Conservation (phyloP, 768 basidiomycete species). For the Rhodotorula diobovata region DNA sequence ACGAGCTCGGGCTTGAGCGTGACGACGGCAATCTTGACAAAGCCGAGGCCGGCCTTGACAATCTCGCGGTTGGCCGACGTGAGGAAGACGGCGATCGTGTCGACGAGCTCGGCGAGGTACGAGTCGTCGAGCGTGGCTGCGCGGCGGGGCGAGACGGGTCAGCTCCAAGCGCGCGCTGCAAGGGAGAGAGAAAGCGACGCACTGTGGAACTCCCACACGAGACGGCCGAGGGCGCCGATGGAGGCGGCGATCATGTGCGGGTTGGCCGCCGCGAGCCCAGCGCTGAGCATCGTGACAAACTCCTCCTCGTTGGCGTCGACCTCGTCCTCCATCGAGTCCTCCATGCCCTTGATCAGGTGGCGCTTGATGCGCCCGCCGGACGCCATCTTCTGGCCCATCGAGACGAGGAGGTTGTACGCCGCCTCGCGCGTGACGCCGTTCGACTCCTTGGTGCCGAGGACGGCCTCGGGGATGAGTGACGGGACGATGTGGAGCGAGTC, state of each 20-base stretch:
- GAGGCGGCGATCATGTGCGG: conserved; percentile 99
- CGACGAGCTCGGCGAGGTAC: conserved; percentile 67
- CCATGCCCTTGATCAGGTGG: conserved; percentile 74
- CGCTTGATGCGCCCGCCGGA: conserved; percentile 76
- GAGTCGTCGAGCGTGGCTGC: conserved; percentile 57
- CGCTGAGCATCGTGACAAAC: conserved; percentile 93
- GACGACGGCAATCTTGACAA: conserved; percentile 86
- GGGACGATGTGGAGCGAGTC: conserved; percentile 77
- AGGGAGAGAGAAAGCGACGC: conserved; percentile 29
- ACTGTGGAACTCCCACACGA: conserved; percentile 97
- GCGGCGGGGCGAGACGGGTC: background rate
- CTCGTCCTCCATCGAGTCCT: conserved; percentile 56
- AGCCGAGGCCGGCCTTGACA: conserved; percentile 92
- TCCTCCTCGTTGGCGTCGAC: conserved; percentile 58
- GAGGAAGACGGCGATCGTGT: conserved; percentile 82
- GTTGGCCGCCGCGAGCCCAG: conserved; percentile 83
- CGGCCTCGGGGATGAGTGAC: conserved; percentile 84
- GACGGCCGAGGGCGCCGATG: conserved; percentile 84
- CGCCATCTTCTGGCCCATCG: conserved; percentile 89
- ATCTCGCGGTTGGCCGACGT: conserved; percentile 89
- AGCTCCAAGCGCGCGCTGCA: background rate
- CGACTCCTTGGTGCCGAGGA: conserved; percentile 92
- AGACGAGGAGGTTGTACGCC: conserved; percentile 82
- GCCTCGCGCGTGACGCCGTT: conserved; percentile 84
- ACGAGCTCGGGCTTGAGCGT: conserved; percentile 68